phyloP scores from a whole-genome alignment of 106 monocot species.

The Dactylorhiza incarnata region DNA sequence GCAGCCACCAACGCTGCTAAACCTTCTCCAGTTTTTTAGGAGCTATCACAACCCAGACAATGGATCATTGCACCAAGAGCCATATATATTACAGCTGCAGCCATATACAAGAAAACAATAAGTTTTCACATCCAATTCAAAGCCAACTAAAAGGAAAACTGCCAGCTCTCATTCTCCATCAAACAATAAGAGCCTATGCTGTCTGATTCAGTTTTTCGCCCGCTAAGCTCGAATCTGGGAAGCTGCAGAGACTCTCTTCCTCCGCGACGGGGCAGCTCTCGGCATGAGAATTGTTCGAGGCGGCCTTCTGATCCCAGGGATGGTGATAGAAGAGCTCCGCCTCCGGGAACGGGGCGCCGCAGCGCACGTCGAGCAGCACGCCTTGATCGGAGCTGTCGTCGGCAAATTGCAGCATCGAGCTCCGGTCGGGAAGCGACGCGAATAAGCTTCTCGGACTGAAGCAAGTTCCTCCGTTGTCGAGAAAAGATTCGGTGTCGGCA shows the following conservation, averaged over 20 bases:
- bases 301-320: constrained; percentile 23
- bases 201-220: constrained; percentile 12
- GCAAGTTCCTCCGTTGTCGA: constrained; percentile 31
- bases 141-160: neutral
- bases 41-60: neutral
- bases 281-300: constrained; percentile 10
- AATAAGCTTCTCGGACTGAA: constrained; percentile 38
- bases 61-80: neutral
- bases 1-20: no score
- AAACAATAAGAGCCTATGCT: neutral
- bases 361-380: constrained; percentile 37
- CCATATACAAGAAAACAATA: constrained; percentile 8
- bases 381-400: constrained; percentile 39
- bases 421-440: constrained; percentile 19
- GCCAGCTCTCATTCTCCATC: neutral
- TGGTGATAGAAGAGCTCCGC: constrained; percentile 42
- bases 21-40: no score
- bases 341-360: constrained; percentile 43
- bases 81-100: neutral
- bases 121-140: neutral
- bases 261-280: constrained; percentile 18
- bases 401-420: constrained; percentile 19
- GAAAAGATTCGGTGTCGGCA: constrained; percentile 14
- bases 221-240: constrained; percentile 26
- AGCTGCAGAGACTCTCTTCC: constrained; percentile 32